Evolutionary conservation across 805 yeast genomes (phyloP).

Genomic region (Metschnikowia continentalis): DNA sequence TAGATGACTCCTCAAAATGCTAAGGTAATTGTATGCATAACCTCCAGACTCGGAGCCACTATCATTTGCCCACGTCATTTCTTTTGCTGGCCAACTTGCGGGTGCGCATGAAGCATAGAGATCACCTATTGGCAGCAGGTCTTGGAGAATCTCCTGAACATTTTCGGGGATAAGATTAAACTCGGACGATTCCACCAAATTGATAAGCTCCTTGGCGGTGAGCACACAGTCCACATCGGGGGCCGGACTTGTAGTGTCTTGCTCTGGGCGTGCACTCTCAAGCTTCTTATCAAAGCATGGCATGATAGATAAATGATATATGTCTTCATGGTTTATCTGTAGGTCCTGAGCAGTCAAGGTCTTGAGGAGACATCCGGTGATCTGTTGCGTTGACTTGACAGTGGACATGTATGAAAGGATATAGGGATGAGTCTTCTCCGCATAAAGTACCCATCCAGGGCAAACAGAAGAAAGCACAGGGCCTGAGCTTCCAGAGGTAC

Average conservation of each 20-base stretch:
- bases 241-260: constrained; percentile 5
- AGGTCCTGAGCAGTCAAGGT: constrained; percentile 35
- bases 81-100: constrained; percentile 53
- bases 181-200: constrained; percentile 57
- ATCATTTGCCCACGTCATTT: constrained; percentile 67
- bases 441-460: constrained; percentile 96
- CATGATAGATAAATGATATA: constrained; percentile 87
- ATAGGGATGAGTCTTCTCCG: constrained; percentile 92
- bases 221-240: constrained; percentile 89
- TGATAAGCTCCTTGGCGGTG: constrained; percentile 83
- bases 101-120: constrained; percentile 47
- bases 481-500: constrained; percentile 12
- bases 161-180: constrained; percentile 25
- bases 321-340: constrained; percentile 28
- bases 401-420: constrained; percentile 65
- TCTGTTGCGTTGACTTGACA: constrained; percentile 89
- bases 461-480: constrained; percentile 74
- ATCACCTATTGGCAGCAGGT: constrained; percentile 9
- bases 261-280: constrained; percentile 85
- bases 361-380: constrained; percentile 78
- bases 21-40: constrained; percentile 67
- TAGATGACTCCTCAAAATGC: constrained; percentile 30
- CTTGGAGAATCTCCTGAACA: constrained; percentile 1
- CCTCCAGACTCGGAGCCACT: constrained; percentile 89
- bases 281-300: constrained; percentile 96